A percentile compares a stretch with the other conserved stretches of the same genome.
phyloP scores from a whole-genome alignment of 768 basidiomycete genomes.

The Mycena amicta region DNA sequence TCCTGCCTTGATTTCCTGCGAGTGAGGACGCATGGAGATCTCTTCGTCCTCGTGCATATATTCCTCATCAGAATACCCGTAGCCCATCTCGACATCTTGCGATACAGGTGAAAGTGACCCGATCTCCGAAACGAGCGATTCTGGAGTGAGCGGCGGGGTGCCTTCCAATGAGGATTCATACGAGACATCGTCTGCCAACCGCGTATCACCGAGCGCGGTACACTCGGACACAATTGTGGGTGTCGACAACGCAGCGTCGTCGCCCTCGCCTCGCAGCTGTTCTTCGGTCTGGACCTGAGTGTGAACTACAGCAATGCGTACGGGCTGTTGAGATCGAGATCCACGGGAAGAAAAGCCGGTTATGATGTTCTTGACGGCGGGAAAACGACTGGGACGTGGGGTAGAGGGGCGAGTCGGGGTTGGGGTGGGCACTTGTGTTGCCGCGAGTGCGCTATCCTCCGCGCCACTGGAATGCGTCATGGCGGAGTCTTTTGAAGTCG shows the following conservation, averaged over 20 bases:
- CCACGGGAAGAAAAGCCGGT: conserved; percentile 23
- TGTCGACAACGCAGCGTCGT: conserved; percentile 8
- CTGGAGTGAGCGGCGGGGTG: conserved; percentile 23
- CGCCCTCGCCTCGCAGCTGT: background rate
- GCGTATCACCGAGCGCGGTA: conserved; percentile 1
- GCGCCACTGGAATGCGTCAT: no score
- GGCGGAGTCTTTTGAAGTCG: background rate
- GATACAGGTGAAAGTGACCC: conserved; percentile 5
- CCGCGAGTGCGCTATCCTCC: background rate
- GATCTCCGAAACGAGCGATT: conserved; percentile 14
- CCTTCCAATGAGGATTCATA: conserved; percentile 17
- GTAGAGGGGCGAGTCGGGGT: conserved; percentile 26
- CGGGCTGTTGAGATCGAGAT: conserved; percentile 10
- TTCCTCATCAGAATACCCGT: background rate
- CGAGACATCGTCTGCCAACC: background rate
- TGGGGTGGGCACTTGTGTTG: conserved; percentile 13
- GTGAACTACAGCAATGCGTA: conserved; percentile 6
- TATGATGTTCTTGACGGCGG: conserved; percentile 26
- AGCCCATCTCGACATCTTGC: conserved; percentile 4
- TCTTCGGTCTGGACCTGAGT: conserved; percentile 14
- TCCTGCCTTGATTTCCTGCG: conserved; percentile 40
- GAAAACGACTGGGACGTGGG: conserved; percentile 22
- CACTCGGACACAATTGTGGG: conserved; percentile 11
- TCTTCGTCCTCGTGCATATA: conserved; percentile 12
- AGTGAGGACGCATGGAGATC: conserved; percentile 21